Base-by-base conservation (phyloP, 495 filamentous ascomycete species). In the Geopyxis carbonaria region DNA sequence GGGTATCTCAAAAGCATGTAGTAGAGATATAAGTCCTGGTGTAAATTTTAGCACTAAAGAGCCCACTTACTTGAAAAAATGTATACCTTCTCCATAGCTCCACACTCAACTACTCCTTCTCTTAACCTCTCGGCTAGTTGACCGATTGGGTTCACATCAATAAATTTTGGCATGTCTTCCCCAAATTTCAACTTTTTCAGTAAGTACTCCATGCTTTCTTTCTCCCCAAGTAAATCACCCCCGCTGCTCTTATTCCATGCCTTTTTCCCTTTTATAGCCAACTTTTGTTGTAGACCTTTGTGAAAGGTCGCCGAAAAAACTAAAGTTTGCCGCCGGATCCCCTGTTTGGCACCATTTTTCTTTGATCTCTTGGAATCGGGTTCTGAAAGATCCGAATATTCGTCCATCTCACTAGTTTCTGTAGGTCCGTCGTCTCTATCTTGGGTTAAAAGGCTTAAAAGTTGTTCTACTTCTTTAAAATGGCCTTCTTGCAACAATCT, bases 241-340 rank as follows among this genome's bases (percentile, higher is more conserved):
- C 64, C 64, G 14, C 56, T 57, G 10, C 54, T 45, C 11, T 24
- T 27, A 8, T 9, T 11, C 42, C 42, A 44, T 14, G 13, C 22
- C 20, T 44, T 48, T 21, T 56, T 56, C 4, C 69, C 63, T 51
- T 84, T 91, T 3, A 81, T 78, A 5, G 81, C 72, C 2, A 97
- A 65, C 51, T 93, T 94, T 50, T 86, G 78, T 53, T 94, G 86
- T 36, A 97, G 57, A 8, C 73, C 75, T 48, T 80, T 80, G 51
- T 93, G 78, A 61, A 97, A 93, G 0, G 89, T 97, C 2, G 89
- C 89, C 0, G 91, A 95, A 61, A 97, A 97, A 24, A 97, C 80
- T 2, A 97, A 68, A 1, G 85, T 95, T 56, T 97, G 89, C 18
- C 83, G 67, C 0, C 39, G 43, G 4, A 38, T 28, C 21, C 43